A percentile compares a stretch with the other conserved stretches of the same genome.
These are phyloP conservation scores for Heimioporus sp. DNA, from an alignment of 768 basidiomycete species.

Conservation along the genomic window DNA sequence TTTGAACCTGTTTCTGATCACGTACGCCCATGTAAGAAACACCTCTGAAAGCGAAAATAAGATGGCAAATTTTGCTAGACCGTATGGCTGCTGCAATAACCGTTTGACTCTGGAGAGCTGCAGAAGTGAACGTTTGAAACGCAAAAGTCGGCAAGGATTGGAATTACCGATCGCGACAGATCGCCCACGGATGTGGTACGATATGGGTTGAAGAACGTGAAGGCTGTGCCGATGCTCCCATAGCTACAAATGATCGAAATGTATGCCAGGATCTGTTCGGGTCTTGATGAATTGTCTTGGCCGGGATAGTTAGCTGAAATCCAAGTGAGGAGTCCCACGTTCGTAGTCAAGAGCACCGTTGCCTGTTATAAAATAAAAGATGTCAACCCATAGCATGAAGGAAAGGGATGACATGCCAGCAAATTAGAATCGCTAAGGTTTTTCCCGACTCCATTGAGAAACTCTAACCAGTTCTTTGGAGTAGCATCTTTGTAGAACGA, in stretches of 20 bases:
- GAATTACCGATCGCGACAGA: constrained; percentile 26
- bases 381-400: neutral
- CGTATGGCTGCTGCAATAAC: constrained; percentile 22
- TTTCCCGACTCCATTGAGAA: constrained; percentile 31
- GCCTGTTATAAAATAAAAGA: constrained; percentile 15
- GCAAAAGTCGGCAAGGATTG: neutral
- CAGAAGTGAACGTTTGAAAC: neutral
- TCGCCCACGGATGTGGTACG: constrained; percentile 32
- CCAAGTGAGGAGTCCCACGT: constrained; percentile 21
- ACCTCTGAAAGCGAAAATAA: constrained; percentile 42
- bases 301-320: neutral
- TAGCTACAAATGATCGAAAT: constrained; percentile 27
- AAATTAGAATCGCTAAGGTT: constrained; percentile 32
- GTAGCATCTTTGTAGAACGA: constrained; percentile 28
- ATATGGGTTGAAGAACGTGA: constrained; percentile 31
- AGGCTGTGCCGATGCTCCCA: constrained; percentile 29
- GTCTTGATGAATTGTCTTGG: constrained; percentile 5
- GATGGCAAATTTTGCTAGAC: constrained; percentile 37
- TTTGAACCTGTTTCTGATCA: neutral
- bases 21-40: constrained; percentile 40
- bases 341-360: constrained; percentile 28
- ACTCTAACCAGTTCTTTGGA: constrained; percentile 23
- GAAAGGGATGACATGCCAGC: constrained; percentile 13
- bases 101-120: constrained; percentile 27
- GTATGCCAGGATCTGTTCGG: constrained; percentile 26